phyloP scores from a whole-genome alignment of 2,329 filamentous ascomycete species.

The Nemania sp. region DNA sequence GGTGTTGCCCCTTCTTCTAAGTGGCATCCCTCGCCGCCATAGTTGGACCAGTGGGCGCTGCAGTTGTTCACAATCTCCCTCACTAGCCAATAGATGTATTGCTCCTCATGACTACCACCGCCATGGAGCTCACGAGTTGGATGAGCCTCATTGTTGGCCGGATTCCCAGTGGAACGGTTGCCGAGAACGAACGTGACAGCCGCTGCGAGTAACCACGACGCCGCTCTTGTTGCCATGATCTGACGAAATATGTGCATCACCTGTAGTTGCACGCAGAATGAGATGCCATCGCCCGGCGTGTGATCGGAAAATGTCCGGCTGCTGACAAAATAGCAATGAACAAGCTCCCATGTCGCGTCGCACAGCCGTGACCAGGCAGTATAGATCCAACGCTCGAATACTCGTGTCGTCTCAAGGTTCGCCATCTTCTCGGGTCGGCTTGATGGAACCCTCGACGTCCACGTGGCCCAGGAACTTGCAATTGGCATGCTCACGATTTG shows the following conservation, averaged over 20 bases:
- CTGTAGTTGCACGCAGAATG: slow-evolving; percentile 6
- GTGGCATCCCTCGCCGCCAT: background rate
- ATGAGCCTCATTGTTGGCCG: background rate
- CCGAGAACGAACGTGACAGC: background rate
- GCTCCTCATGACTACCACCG: background rate
- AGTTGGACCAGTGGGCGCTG: background rate
- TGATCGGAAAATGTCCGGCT: background rate
- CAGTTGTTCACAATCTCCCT: slow-evolving; percentile 6
- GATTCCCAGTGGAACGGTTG: background rate
- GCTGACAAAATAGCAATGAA: background rate
- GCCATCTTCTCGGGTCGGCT: background rate
- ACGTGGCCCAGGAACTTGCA: background rate
- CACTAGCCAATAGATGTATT: background rate
- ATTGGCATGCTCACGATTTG: background rate
- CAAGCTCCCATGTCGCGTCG: background rate
- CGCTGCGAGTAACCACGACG: slow-evolving; percentile 1
- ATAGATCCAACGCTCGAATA: background rate
- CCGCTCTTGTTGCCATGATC: background rate
- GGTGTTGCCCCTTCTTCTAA: background rate
- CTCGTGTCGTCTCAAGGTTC: background rate
- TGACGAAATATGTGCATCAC: background rate
- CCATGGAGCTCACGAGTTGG: background rate
- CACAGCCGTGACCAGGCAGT: background rate
- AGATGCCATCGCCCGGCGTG: background rate
- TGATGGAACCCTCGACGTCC: background rate